phyloP scores from a whole-genome alignment of 2,329 filamentous ascomycete genomes.

The Fusarium chuoi region DNA sequence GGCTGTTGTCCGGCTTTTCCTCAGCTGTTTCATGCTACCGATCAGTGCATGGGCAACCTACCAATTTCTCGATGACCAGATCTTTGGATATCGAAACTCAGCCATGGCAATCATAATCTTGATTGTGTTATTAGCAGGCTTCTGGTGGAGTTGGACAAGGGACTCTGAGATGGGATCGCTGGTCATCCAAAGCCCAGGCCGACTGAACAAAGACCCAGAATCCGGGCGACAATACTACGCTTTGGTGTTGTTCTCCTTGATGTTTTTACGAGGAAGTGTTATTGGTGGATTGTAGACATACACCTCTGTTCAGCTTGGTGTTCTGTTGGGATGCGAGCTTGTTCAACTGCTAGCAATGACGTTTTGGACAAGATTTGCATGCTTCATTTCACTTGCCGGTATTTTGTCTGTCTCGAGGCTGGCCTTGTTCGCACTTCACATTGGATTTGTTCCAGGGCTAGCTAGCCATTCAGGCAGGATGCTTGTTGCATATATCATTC shows the following conservation, averaged over 20 bases:
- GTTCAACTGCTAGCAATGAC: background rate
- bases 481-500: constrained; percentile 4
- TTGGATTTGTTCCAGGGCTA: constrained; percentile 1
- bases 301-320: constrained; percentile 1
- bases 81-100: constrained; percentile 36
- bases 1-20: constrained; percentile 72
- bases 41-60: constrained; percentile 77
- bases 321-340: constrained; percentile 21
- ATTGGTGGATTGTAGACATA: constrained; percentile 27
- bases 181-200: background rate
- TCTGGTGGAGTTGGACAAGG: constrained; percentile 42
- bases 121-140: constrained; percentile 34
- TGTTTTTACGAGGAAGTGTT: constrained; percentile 22
- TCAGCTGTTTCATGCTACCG: constrained; percentile 80
- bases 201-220: no score
- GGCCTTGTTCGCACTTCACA: background rate
- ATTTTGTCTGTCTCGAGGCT: background rate
- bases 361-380: background rate
- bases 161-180: constrained; percentile 9
- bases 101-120: constrained; percentile 49
- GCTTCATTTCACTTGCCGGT: background rate
- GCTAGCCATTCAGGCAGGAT: constrained; percentile 4
- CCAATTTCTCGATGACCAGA: constrained; percentile 60
- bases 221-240: background rate
- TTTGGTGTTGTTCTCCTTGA: constrained; percentile 20